A percentile compares a stretch with the other conserved stretches of the same genome.
Evolutionary conservation across 805 yeast species (phyloP).

Genomic region (Lipomyces sp.): DNA sequence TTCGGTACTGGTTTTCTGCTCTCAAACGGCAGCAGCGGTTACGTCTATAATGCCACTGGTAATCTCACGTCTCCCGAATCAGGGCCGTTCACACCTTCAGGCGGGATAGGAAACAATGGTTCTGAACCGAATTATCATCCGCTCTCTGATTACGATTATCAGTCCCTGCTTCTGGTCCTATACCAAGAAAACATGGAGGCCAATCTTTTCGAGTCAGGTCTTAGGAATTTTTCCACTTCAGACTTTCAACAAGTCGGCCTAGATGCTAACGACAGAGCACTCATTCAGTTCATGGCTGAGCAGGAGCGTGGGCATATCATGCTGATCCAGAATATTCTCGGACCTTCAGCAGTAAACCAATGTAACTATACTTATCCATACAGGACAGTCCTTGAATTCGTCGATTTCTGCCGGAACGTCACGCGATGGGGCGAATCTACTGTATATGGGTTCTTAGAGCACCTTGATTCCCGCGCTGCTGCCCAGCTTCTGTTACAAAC

Average conservation of each 20-base stretch:
- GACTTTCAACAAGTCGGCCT: conserved; percentile 20
- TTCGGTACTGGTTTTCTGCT: conserved; percentile 16
- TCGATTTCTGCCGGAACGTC: conserved; percentile 17
- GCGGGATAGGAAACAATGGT: conserved; percentile 10
- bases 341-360: conserved; percentile 16
- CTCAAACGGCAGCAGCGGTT: neutral
- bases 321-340: conserved; percentile 22
- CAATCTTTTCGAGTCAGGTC: conserved; percentile 20
- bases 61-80: conserved; percentile 15
- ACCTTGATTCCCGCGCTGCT: conserved; percentile 24
- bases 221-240: conserved; percentile 13
- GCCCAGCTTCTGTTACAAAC: conserved; percentile 21
- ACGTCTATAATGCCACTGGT: conserved; percentile 15
- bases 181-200: conserved; percentile 23
- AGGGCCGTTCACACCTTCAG: conserved; percentile 16
- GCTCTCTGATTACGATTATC: conserved; percentile 23
- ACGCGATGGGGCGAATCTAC: conserved; percentile 26
- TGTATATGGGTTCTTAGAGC: conserved; percentile 21
- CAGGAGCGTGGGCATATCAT: conserved; percentile 22
- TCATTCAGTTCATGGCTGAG: conserved; percentile 26
- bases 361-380: conserved; percentile 19
- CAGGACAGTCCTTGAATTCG: conserved; percentile 15
- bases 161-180: conserved; percentile 18
- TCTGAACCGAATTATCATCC: conserved; percentile 20
- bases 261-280: conserved; percentile 12